Evolutionary conservation across 371 early-diverging fungal species (phyloP), one percentile per base, ranked within the genome.

Genomic region (Lichtheimia hyalospora): DNA sequence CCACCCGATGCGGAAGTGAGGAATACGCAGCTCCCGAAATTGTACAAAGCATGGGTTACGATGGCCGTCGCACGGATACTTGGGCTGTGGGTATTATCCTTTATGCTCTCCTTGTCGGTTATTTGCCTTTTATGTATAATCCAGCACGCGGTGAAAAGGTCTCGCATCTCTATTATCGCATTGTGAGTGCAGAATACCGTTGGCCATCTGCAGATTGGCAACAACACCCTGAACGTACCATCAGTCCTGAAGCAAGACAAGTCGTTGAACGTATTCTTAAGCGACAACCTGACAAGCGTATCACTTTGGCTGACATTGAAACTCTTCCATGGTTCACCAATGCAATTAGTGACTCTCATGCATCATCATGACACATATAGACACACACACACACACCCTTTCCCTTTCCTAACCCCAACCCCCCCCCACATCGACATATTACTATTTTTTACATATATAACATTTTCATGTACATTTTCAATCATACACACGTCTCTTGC

Each of bases 11-110:
- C 68, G 91, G 91, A 12, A 85, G 87, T 18, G 84, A 87, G 58
- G 90, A 91, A 61, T 93, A 92, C 73, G 91, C 92, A 16, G 89
- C 94, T 4, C 95, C 95, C 1, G 94, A 95, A 67, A 81, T 93
- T 51, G 81, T 93, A 23, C 75, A 88, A 27, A 81, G 81, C 10
- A 67, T 80, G 27, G 76, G 81, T 2, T 89, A 90, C 57, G 86
- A 89, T 63, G 86, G 88, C 1, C 77, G 85, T 3, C 65, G 75
- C 51, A 82, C 87, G 0, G 91, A 92, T 61, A 79, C 85, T 14
- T 92, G 92, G 92, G 76, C 87, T 0, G 64, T 90, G 15, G 92
- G 92, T 27, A 81, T 89, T 20, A 77, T 92, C 7, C 70, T 92
- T 24, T 91, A 86, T 67, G 83, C 83, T 0, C 62, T 90, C 39